Conservation (phyloP, 345 rosid genomes). For the Citrus sinensis region DVS_A1.0 CM039163.1:51041001-51041500, state of each 20-base stretch:
- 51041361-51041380: too few species aligned
- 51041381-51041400: too few species aligned
- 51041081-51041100: conserved; percentile 3
- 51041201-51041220: neutral
- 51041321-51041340: too few species aligned
- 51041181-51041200: too few species aligned
- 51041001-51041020: neutral
- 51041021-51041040: conserved; percentile 19
- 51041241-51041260: neutral
- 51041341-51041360: too few species aligned
- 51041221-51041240: too few species aligned
- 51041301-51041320: too few species aligned
- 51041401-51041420: too few species aligned
- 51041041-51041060: conserved; percentile 25
- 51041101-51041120: neutral
- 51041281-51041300: neutral
- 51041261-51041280: neutral
- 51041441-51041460: too few species aligned
- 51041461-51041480: too few species aligned
- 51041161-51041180: neutral
- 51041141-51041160: neutral
- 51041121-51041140: neutral
- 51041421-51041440: too few species aligned
- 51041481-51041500: too few species aligned
- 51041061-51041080: conserved; percentile 13